Conservation (phyloP, 345 rosid species). For the Isatis tinctoria region DNA sequence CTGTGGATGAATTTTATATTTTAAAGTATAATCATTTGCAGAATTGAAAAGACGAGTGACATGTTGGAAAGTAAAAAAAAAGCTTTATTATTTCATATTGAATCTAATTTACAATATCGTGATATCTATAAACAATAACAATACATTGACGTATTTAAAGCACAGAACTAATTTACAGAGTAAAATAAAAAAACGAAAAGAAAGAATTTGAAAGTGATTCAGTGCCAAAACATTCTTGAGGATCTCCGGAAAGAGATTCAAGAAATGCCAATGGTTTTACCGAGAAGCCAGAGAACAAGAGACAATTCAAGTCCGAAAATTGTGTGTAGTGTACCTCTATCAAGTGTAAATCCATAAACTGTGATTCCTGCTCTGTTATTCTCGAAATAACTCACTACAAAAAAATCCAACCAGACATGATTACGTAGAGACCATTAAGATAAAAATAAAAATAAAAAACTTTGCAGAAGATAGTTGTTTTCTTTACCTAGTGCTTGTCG, state of each 20-base stretch:
- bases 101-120: constrained; percentile 13
- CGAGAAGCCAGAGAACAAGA: constrained; percentile 91
- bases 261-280: constrained; percentile 78
- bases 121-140: not conserved
- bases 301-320: constrained; percentile 83
- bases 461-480: not conserved
- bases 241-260: constrained; percentile 17
- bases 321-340: constrained; percentile 78
- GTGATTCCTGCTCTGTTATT: constrained; percentile 89
- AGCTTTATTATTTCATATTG: not conserved
- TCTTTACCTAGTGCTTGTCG: constrained; percentile 87
- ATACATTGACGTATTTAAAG: not conserved
- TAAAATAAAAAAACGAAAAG: not conserved
- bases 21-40: not conserved
- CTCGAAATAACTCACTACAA: constrained; percentile 85
- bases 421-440: not conserved
- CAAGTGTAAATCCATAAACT: constrained; percentile 75
- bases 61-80: not conserved
- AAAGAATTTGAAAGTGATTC: not conserved
- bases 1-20: not conserved
- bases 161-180: not conserved
- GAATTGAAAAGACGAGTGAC: not conserved
- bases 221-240: constrained; percentile 2
- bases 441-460: not conserved
- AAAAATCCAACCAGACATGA: not conserved